A percentile compares a stretch with the other conserved stretches of the same genome.
Conservation (phyloP, 495 filamentous ascomycete genomes). For the Aspergillus saccharolyticus region DNA sequence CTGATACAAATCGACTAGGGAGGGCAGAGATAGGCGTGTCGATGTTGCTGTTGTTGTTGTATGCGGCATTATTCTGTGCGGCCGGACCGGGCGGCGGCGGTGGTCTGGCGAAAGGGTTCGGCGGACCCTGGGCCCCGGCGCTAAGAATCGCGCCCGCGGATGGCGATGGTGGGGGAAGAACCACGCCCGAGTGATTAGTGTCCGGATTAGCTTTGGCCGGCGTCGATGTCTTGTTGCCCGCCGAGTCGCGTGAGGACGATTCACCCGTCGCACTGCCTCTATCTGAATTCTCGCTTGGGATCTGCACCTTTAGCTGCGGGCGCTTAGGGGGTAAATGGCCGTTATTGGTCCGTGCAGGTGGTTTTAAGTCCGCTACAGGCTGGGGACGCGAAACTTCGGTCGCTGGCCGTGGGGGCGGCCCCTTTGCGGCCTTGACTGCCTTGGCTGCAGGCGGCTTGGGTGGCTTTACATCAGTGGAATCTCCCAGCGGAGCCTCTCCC, state of each 20-base stretch:
- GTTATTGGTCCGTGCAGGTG: slow-evolving; percentile 73
- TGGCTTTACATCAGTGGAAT: slow-evolving; percentile 41
- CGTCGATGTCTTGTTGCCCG: slow-evolving; percentile 50
- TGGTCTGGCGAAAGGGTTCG: slow-evolving; percentile 88
- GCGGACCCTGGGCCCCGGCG: slow-evolving; percentile 86
- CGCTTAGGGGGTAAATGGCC: slow-evolving; percentile 56
- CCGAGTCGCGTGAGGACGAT: slow-evolving; percentile 69
- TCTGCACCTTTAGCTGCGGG: slow-evolving; percentile 86
- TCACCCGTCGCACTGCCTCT: slow-evolving; percentile 69
- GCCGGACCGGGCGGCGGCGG: slow-evolving; percentile 51
- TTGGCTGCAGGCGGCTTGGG: slow-evolving; percentile 4
- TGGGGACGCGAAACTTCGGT: slow-evolving; percentile 40
- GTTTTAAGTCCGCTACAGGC: slow-evolving; percentile 56
- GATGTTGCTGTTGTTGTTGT: slow-evolving; percentile 68
- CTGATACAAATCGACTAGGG: slow-evolving; percentile 82
- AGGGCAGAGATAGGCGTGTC: slow-evolving; percentile 98
- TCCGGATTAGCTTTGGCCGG: slow-evolving; percentile 50
- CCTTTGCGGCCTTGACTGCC: neutral
- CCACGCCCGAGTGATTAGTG: slow-evolving; percentile 59
- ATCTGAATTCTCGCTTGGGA: slow-evolving; percentile 85
- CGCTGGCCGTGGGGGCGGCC: slow-evolving; percentile 48
- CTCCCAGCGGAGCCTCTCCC: slow-evolving; percentile 41
- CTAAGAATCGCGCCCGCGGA: slow-evolving; percentile 79
- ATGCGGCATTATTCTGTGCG: slow-evolving; percentile 39
- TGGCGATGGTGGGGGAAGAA: slow-evolving; percentile 90